Conservation (phyloP, 192 early-diverging fungal species). For the Backusella liffmaniae region DNA sequence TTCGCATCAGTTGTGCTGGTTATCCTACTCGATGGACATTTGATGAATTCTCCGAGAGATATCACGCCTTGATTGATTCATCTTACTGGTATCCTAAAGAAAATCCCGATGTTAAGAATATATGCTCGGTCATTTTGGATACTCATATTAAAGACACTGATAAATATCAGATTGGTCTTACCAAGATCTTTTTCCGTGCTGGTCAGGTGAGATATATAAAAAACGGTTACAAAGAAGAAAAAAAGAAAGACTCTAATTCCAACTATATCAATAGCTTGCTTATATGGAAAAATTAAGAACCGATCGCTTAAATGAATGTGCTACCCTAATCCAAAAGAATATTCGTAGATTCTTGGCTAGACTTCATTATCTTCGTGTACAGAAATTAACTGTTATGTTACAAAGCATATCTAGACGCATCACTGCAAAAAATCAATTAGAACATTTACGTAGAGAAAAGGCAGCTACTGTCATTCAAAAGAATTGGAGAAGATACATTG, state of each 20-base stretch:
- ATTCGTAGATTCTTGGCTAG: slow-evolving; percentile 69
- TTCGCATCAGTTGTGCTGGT: slow-evolving; percentile 97
- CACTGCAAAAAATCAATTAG: slow-evolving; percentile 51
- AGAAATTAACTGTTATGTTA: slow-evolving; percentile 56
- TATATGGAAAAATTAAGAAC: slow-evolving; percentile 86
- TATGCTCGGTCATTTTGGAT: slow-evolving; percentile 63
- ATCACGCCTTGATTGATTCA: slow-evolving; percentile 58
- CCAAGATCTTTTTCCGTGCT: slow-evolving; percentile 99
- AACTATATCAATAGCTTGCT: slow-evolving; percentile 45
- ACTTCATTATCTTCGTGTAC: slow-evolving; percentile 53
- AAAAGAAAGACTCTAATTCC: not conserved
- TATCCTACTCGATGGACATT: slow-evolving; percentile 95
- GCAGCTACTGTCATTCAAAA: slow-evolving; percentile 81
- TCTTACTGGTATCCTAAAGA: slow-evolving; percentile 44
- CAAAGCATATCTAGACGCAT: slow-evolving; percentile 67
- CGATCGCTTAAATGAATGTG: slow-evolving; percentile 80
- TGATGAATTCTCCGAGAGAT: slow-evolving; percentile 85
- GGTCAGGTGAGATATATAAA: slow-evolving; percentile 58
- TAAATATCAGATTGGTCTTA: slow-evolving; percentile 90
- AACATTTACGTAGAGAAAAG: slow-evolving; percentile 54
- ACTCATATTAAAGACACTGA: slow-evolving; percentile 74
- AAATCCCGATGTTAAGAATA: slow-evolving; percentile 47
- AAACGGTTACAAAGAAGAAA: not conserved
- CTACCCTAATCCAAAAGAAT: slow-evolving; percentile 88
- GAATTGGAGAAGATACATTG: slow-evolving; percentile 62